A percentile compares a stretch with the other conserved stretches of the same genome.
These are phyloP conservation scores for Fusarium nurragi DNA, from an alignment of 2,329 filamentous ascomycete genomes.

Conservation along the genomic window DNA sequence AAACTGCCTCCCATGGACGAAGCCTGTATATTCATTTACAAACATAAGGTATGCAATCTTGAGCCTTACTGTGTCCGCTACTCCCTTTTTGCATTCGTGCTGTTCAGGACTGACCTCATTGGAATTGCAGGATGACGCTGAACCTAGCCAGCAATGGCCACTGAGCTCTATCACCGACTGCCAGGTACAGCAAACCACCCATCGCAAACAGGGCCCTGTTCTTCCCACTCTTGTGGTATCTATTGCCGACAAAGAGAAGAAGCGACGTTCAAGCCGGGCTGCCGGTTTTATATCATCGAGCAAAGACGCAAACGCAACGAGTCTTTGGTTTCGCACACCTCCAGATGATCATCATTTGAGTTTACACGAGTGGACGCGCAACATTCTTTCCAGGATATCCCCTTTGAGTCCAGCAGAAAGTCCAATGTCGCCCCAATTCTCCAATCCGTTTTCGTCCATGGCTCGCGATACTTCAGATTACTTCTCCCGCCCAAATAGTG, in stretches of 20 bases:
- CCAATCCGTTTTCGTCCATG: conserved; percentile 61
- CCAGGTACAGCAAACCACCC: conserved; percentile 66
- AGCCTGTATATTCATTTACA: conserved; percentile 64
- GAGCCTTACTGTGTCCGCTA: not conserved
- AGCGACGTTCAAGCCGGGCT: conserved; percentile 71
- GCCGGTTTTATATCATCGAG: conserved; percentile 62
- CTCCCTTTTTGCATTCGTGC: not conserved
- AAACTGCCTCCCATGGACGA: conserved; percentile 52
- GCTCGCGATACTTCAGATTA: conserved; percentile 55
- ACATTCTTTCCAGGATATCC: conserved; percentile 58
- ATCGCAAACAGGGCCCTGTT: conserved; percentile 69
- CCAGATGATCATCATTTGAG: conserved; percentile 61
- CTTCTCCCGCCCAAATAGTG: conserved; percentile 56
- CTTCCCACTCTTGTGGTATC: conserved; percentile 68
- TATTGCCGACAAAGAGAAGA: conserved; percentile 69
- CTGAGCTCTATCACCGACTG: conserved; percentile 64
- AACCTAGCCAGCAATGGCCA: conserved; percentile 64
- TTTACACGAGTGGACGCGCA: conserved; percentile 68
- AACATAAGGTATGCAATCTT: conserved; percentile 58
- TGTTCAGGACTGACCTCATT: conserved; percentile 13
- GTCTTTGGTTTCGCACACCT: conserved; percentile 66
- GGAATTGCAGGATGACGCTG: conserved; percentile 58
- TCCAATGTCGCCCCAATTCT: conserved; percentile 63
- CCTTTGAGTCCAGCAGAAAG: conserved; percentile 62
- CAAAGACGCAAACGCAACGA: conserved; percentile 60